Conservation (phyloP, 768 basidiomycete species). For the Xerocomellus amylosporus region DNA sequence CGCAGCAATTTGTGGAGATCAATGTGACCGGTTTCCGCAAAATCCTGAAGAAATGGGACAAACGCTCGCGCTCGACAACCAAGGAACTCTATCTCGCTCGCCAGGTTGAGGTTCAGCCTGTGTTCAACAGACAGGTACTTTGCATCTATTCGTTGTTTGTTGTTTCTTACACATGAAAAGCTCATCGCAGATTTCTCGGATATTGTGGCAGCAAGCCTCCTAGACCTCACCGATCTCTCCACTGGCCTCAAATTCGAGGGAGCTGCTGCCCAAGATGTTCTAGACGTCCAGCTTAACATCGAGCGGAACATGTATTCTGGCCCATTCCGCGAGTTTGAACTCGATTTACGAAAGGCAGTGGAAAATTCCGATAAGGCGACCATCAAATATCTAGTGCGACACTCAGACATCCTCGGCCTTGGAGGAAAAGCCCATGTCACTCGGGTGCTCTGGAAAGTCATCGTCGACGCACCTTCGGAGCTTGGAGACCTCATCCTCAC, state of each 20-base stretch:
- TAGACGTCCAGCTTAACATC: slow-evolving; percentile 66
- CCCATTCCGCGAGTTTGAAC: slow-evolving; percentile 86
- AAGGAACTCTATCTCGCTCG: slow-evolving; percentile 94
- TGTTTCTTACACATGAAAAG: slow-evolving; percentile 37
- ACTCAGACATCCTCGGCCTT: slow-evolving; percentile 63
- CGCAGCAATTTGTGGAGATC: slow-evolving; percentile 93
- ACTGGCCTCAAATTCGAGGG: slow-evolving; percentile 78
- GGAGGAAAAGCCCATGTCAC: slow-evolving; percentile 69
- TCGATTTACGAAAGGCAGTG: slow-evolving; percentile 77
- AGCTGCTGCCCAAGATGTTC: slow-evolving; percentile 69
- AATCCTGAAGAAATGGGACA: slow-evolving; percentile 98
- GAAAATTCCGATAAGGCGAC: slow-evolving; percentile 55
- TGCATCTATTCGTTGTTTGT: background rate
- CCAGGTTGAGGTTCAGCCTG: slow-evolving; percentile 98
- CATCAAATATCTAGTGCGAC: slow-evolving; percentile 66
- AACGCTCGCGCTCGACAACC: slow-evolving; percentile 90
- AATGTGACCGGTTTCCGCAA: slow-evolving; percentile 97
- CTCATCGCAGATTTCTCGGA: slow-evolving; percentile 95
- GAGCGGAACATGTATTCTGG: slow-evolving; percentile 62
- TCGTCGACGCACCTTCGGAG: slow-evolving; percentile 74
- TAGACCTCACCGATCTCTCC: slow-evolving; percentile 75
- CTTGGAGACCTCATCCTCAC: slow-evolving; percentile 73
- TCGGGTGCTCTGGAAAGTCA: slow-evolving; percentile 93
- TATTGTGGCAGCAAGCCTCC: slow-evolving; percentile 78
- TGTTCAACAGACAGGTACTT: slow-evolving; percentile 88